A percentile compares a stretch with the other conserved stretches of the same genome.
phyloP scores from a whole-genome alignment of 2,329 filamentous ascomycete genomes.

The Alternaria ventricosa region DNA sequence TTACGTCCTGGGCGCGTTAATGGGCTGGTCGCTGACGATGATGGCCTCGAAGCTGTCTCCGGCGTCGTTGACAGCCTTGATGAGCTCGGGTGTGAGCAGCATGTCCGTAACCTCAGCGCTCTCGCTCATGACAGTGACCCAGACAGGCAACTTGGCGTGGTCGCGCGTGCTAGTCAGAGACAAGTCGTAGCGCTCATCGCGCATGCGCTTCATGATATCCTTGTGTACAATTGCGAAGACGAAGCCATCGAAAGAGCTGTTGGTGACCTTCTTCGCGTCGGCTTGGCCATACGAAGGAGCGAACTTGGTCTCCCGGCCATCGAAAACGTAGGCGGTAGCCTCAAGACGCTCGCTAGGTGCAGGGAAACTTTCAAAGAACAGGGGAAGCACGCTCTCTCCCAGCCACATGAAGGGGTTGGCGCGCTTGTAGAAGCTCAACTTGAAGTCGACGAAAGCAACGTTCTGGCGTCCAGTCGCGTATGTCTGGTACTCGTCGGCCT shows the following conservation, averaged over 20 bases:
- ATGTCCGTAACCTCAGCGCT: constrained; percentile 91
- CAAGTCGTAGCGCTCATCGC: constrained; percentile 92
- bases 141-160: constrained; percentile 83
- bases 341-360: constrained; percentile 76
- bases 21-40: constrained; percentile 86
- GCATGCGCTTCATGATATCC: constrained; percentile 85
- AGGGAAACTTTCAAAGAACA: constrained; percentile 80
- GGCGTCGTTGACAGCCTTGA: constrained; percentile 77
- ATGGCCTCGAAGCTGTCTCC: constrained; percentile 81
- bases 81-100: constrained; percentile 85
- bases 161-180: constrained; percentile 95
- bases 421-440: constrained; percentile 80
- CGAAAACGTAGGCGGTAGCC: constrained; percentile 83
- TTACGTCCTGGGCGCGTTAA: constrained; percentile 84
- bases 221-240: constrained; percentile 97
- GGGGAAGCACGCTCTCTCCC: constrained; percentile 72
- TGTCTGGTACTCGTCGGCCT: constrained; percentile 81
- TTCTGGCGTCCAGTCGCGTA: constrained; percentile 95
- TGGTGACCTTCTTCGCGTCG: constrained; percentile 67
- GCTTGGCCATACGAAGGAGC: constrained; percentile 69
- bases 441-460: constrained; percentile 86
- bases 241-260: constrained; percentile 81
- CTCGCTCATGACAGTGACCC: constrained; percentile 95
- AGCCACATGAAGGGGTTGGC: constrained; percentile 77
- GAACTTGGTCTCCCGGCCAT: constrained; percentile 84